Percentiles rank a stretch among this genome's conserved stretches.
These are phyloP conservation scores for Sugiyamaella japonica DNA, from an alignment of 1,139 yeast species.

Conservation along the genomic window DNA sequence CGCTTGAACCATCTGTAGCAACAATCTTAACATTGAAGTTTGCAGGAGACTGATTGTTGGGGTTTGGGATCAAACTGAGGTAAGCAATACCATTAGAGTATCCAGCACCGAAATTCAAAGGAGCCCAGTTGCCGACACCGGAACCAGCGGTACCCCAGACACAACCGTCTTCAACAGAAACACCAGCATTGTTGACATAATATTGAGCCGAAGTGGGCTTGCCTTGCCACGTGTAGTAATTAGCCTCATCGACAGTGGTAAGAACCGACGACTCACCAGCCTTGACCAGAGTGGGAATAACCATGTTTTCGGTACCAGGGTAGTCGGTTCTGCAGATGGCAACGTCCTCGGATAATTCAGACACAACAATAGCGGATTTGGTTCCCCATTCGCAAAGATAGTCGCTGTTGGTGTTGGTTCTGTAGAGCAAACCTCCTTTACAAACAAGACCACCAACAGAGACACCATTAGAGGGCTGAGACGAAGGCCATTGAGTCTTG, in stretches of 20 bases:
- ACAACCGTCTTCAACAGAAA: constrained; percentile 84
- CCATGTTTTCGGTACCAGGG: constrained; percentile 99
- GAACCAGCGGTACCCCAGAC: constrained; percentile 83
- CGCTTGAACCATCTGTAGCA: constrained; percentile 60
- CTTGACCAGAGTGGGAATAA: constrained; percentile 76
- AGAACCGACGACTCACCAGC: constrained; percentile 68
- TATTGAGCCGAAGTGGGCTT: constrained; percentile 88
- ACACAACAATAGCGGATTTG: constrained; percentile 64
- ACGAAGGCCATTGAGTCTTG: constrained; percentile 92
- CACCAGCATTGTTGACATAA: constrained; percentile 97
- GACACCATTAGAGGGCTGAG: constrained; percentile 82
- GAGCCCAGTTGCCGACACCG: constrained; percentile 97
- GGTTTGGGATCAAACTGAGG: constrained; percentile 92
- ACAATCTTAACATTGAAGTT: constrained; percentile 87
- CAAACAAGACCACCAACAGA: constrained; percentile 90
- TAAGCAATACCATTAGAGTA: constrained; percentile 74
- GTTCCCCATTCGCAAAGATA: constrained; percentile 85
- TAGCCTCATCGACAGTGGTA: constrained; percentile 73
- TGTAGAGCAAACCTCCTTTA: constrained; percentile 74
- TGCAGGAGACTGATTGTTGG: constrained; percentile 75
- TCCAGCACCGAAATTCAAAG: constrained; percentile 94
- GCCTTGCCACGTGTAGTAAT: constrained; percentile 82
- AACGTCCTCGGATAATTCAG: constrained; percentile 62
- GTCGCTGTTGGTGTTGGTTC: constrained; percentile 60
- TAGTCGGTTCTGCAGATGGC: constrained; percentile 97